Conservation (phyloP, 2,329 filamentous ascomycete genomes). For the Metarhizium brunneum region DNA sequence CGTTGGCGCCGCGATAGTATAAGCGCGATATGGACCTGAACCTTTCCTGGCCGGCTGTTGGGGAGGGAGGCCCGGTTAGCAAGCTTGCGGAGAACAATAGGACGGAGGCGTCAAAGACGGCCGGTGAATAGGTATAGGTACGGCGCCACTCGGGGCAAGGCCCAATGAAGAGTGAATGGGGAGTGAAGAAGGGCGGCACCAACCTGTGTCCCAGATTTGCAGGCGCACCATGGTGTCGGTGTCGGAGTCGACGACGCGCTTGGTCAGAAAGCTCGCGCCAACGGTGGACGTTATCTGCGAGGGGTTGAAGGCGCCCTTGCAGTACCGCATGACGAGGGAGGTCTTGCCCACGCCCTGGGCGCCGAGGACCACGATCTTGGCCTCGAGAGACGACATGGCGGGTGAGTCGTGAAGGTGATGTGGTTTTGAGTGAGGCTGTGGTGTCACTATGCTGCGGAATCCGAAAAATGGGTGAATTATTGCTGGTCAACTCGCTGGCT, state of each 20-base stretch:
- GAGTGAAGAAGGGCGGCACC: slow-evolving; percentile 3
- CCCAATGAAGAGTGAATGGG: background rate
- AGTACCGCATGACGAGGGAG: slow-evolving; percentile 66
- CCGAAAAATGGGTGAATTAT: no score
- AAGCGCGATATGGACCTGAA: slow-evolving; percentile 91
- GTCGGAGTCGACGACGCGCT: slow-evolving; percentile 72
- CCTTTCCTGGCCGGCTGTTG: slow-evolving; percentile 73
- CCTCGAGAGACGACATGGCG: slow-evolving; percentile 56
- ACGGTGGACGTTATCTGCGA: slow-evolving; percentile 61
- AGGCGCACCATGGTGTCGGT: slow-evolving; percentile 81
- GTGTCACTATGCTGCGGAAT: no score
- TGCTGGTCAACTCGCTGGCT: no score
- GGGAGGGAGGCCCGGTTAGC: background rate
- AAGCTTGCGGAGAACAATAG: background rate
- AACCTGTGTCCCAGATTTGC: slow-evolving; percentile 90
- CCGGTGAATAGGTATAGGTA: background rate
- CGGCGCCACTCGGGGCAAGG: background rate
- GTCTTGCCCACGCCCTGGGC: slow-evolving; percentile 75
- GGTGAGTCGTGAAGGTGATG: background rate
- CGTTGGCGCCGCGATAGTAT: slow-evolving; percentile 93
- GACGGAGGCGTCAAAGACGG: background rate
- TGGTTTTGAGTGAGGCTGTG: no score
- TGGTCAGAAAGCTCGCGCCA: slow-evolving; percentile 71
- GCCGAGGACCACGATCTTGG: slow-evolving; percentile 74
- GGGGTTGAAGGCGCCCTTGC: slow-evolving; percentile 62